These are phyloP conservation scores for Erigeron philadelphicus DNA, from an alignment of 140 eudicot species.

Conservation along the genomic window DNA sequence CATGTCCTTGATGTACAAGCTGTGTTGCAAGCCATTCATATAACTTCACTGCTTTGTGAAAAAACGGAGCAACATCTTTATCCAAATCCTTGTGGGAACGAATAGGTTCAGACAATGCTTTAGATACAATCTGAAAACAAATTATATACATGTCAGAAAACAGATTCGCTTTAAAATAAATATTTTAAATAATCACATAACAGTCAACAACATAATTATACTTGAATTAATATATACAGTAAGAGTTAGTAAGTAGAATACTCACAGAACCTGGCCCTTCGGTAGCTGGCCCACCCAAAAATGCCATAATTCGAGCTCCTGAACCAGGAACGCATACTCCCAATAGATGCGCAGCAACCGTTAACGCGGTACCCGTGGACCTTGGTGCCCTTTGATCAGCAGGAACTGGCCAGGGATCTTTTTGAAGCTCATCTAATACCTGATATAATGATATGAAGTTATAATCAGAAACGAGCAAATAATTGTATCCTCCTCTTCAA, in stretches of 20 bases:
- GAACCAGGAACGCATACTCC: conserved; percentile 92
- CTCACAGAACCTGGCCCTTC: conserved; percentile 99
- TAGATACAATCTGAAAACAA: conserved; percentile 71
- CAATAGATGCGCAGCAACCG: conserved; percentile 76
- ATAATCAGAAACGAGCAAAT: not conserved
- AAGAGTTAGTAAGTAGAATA: conserved; percentile 28
- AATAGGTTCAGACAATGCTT: conserved; percentile 77
- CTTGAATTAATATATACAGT: not conserved
- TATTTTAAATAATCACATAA: not conserved
- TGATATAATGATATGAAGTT: conserved; percentile 18
- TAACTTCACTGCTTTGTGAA: conserved; percentile 87
- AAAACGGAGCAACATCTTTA: conserved; percentile 81
- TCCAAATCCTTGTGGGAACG: conserved; percentile 98
- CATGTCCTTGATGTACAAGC: conserved; percentile 97
- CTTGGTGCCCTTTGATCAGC: conserved; percentile 87
- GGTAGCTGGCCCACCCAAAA: conserved; percentile 93
- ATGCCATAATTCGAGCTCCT: conserved; percentile 91
- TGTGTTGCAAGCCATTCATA: conserved; percentile 88
- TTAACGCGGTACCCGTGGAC: conserved; percentile 85
- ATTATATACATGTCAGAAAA: not conserved
- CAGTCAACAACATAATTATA: conserved; percentile 7
- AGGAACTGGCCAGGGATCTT: conserved; percentile 92
- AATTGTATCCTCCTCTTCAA: conserved; percentile 6
- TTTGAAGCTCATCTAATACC: conserved; percentile 97
- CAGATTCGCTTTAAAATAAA: not conserved